phyloP scores from a whole-genome alignment of 306 rosid genomes.

The Cucurbita maxima region DNA sequence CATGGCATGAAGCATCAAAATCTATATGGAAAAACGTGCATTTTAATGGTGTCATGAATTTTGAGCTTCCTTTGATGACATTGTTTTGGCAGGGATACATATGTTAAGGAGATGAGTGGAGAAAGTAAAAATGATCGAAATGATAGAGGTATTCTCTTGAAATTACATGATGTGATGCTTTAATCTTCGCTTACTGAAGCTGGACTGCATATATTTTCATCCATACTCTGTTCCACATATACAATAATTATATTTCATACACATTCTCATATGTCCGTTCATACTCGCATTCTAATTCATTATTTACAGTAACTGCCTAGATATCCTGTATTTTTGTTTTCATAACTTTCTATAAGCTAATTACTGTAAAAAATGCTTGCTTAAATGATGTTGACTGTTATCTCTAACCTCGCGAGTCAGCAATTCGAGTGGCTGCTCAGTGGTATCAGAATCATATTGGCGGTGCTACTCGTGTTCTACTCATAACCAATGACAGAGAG shows the following conservation, averaged over 20 bases:
- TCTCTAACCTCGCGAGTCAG: conserved; percentile 31
- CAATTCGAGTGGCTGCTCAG: conserved; percentile 84
- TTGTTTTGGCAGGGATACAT: conserved; percentile 59
- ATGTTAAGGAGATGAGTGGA: conserved; percentile 68
- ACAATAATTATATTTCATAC: not conserved
- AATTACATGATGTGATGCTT: conserved; percentile 4
- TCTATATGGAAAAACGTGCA: not conserved
- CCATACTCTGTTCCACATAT: not conserved
- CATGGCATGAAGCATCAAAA: not conserved
- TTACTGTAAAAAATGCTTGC: not conserved
- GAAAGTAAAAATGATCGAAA: conserved; percentile 90
- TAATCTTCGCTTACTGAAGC: not conserved
- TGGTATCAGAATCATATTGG: conserved; percentile 98
- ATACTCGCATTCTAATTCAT: not conserved
- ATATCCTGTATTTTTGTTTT: not conserved
- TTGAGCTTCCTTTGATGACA: not conserved
- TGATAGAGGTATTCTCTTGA: conserved; percentile 70
- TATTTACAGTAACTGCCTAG: not conserved
- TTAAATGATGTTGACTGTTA: not conserved
- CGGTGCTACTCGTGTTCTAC: conserved; percentile 51
- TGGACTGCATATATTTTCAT: not conserved
- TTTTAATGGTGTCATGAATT: not conserved
- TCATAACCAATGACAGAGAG: conserved; percentile 79
- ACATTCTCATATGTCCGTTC: too few relatives aligned
- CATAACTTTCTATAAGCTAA: not conserved